phyloP scores from a whole-genome alignment of 768 basidiomycete genomes.

The Xerocomus potaroensis region DNA sequence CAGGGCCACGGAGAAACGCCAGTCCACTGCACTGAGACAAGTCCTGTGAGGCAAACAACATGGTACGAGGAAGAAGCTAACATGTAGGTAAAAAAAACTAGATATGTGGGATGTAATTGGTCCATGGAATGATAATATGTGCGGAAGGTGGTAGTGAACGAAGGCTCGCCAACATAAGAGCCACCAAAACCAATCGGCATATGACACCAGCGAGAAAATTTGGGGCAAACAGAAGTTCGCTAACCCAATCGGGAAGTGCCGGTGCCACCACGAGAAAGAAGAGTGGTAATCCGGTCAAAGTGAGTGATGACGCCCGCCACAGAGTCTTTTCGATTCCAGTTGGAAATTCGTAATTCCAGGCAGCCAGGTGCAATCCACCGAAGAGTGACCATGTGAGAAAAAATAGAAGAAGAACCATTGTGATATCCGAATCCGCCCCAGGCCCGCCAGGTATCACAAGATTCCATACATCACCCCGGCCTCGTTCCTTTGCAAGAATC shows the following conservation, averaged over 20 bases:
- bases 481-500: background rate
- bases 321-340: background rate
- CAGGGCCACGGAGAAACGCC: too few species aligned
- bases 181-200: background rate
- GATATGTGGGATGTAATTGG: background rate
- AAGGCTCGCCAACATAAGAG: background rate
- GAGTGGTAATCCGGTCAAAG: background rate
- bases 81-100: background rate
- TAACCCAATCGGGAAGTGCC: too few species aligned
- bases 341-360: constrained; percentile 2
- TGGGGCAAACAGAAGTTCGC: too few species aligned
- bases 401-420: background rate
- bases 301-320: constrained; percentile 1
- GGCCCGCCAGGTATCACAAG: too few species aligned
- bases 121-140: background rate
- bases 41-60: too few species aligned
- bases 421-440: too few species aligned
- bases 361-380: background rate
- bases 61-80: too few species aligned
- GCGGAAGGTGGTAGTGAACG: background rate
- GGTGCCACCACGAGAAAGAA: too few species aligned
- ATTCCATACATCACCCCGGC: fast-evolving
- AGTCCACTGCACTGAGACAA: too few species aligned
- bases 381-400: background rate
- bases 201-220: too few species aligned